Percentiles rank a stretch among this genome's conserved stretches.
phyloP scores from a whole-genome alignment of 768 basidiomycete genomes.

The Psilocybe subaeruginosa region DNA sequence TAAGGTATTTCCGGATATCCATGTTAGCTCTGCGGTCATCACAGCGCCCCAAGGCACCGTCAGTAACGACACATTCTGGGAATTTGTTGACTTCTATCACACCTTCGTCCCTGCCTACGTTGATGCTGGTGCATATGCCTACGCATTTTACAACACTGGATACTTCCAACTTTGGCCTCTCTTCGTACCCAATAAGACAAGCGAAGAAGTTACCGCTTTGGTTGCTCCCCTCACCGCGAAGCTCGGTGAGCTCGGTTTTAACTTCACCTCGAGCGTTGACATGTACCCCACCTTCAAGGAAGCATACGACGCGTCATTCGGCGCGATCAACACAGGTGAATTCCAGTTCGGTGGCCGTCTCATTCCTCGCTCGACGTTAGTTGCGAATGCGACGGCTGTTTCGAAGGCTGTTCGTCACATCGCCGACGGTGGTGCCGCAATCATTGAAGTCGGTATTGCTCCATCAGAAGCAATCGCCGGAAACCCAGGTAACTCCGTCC shows the following conservation, averaged over 20 bases:
- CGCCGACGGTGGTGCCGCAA: not conserved
- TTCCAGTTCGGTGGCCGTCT: constrained; percentile 2
- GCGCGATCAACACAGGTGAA: not conserved
- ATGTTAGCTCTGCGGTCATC: not conserved
- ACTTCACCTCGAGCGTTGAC: not conserved
- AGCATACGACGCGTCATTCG: not conserved
- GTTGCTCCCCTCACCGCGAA: not conserved
- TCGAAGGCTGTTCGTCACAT: not conserved
- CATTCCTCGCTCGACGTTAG: not conserved
- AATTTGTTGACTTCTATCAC: not conserved
- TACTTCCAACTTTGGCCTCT: not conserved
- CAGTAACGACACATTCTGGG: not conserved
- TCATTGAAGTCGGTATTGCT: not conserved
- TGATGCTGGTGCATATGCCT: not conserved
- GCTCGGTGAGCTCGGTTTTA: not conserved
- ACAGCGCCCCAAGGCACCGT: not conserved
- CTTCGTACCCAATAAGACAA: not conserved
- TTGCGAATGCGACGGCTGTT: not conserved
- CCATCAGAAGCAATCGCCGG: not conserved
- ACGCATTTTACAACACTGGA: not conserved
- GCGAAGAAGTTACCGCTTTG: not conserved
- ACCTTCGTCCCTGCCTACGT: not conserved
- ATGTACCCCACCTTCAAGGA: not conserved
- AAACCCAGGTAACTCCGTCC: not conserved
- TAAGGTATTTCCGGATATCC: not conserved